A percentile compares a stretch with the other conserved stretches of the same genome.
phyloP scores from a whole-genome alignment of 805 yeast species.

The Candida orba region DNA sequence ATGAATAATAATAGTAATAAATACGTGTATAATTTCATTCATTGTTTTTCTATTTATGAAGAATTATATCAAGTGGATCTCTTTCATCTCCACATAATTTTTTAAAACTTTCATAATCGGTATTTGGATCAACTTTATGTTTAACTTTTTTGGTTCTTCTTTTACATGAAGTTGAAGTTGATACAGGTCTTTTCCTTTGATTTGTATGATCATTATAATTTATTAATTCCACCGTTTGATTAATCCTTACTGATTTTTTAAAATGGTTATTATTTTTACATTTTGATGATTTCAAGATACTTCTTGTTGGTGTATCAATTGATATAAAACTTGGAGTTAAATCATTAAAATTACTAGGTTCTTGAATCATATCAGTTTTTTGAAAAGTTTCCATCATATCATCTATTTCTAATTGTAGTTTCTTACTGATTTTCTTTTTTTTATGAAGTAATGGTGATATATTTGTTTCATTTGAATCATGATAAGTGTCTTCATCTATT shows the following conservation, averaged over 20 bases:
- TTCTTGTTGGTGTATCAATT: background rate
- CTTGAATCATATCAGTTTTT: background rate
- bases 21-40: background rate
- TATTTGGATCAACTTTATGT: constrained; percentile 3
- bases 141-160: constrained; percentile 1
- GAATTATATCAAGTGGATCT: constrained; percentile 17
- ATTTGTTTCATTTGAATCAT: no score
- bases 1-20: no score
- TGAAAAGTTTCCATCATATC: no score
- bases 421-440: no score
- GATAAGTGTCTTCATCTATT: no score
- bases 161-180: background rate
- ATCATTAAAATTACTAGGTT: background rate
- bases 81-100: constrained; percentile 10
- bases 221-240: constrained; percentile 12
- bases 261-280: background rate
- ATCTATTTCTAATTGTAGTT: no score
- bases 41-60: background rate
- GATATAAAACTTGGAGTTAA: background rate
- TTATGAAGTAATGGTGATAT: no score
- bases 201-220: background rate
- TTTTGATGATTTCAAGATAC: background rate
- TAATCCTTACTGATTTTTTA: constrained; percentile 14
- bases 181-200: background rate
- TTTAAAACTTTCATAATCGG: constrained; percentile 5